These are phyloP conservation scores for Aspergillus spinulosporus DNA, from an alignment of 2,329 filamentous ascomycete genomes.

Conservation along the genomic window DNA sequence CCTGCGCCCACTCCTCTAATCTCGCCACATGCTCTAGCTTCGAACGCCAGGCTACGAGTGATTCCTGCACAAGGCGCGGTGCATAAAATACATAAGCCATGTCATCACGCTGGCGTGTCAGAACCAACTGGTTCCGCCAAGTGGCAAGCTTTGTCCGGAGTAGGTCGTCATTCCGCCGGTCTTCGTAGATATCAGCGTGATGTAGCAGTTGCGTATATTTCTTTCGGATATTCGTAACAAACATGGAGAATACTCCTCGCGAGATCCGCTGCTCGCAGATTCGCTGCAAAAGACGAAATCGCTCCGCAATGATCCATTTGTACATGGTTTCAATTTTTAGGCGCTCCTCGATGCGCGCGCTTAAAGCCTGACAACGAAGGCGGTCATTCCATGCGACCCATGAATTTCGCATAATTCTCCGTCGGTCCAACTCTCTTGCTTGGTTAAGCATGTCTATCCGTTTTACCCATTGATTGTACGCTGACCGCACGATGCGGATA, in stretches of 20 bases:
- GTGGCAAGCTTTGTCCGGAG: slow-evolving; percentile 36
- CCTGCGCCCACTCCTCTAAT: slow-evolving; percentile 55
- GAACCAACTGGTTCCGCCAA: slow-evolving; percentile 41
- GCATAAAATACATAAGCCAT: slow-evolving; percentile 47
- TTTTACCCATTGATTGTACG: slow-evolving; percentile 53
- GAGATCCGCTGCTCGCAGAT: slow-evolving; percentile 44
- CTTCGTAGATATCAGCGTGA: slow-evolving; percentile 39
- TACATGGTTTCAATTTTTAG: slow-evolving; percentile 58
- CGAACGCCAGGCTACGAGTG: slow-evolving; percentile 40
- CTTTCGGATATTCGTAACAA: slow-evolving; percentile 41
- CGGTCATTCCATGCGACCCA: slow-evolving; percentile 65
- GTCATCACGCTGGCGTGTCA: slow-evolving; percentile 44
- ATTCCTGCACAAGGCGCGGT: slow-evolving; percentile 43
- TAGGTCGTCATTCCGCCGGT: slow-evolving; percentile 35
- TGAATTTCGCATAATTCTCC: slow-evolving; percentile 57
- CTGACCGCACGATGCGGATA: slow-evolving; percentile 46
- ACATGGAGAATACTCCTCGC: slow-evolving; percentile 39
- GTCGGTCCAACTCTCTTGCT: slow-evolving; percentile 53
- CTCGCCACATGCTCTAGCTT: slow-evolving; percentile 46
- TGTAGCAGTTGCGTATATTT: slow-evolving; percentile 40
- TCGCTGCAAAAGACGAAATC: slow-evolving; percentile 42
- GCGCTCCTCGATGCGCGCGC: slow-evolving; percentile 56
- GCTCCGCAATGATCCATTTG: slow-evolving; percentile 60
- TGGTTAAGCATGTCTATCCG: slow-evolving; percentile 46
- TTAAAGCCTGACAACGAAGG: slow-evolving; percentile 56